Conservation (phyloP, 2,329 filamentous ascomycete species). For the Cytospora mali region DNA sequence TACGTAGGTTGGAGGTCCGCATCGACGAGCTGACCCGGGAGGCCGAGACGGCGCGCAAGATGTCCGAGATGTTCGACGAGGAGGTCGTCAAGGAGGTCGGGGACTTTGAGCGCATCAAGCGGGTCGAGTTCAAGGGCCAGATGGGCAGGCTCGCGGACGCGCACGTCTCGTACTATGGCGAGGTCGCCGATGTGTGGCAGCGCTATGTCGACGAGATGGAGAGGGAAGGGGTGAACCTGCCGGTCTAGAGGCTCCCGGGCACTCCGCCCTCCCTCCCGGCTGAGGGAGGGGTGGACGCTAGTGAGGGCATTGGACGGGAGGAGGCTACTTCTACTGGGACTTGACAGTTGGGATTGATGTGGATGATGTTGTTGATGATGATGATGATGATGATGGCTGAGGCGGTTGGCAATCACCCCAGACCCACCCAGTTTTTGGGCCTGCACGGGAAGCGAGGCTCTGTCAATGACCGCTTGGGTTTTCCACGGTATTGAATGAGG, state of each 20-base stretch:
- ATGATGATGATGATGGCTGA: neutral
- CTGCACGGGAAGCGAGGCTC: neutral
- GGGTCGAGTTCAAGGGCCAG: slow-evolving; percentile 85
- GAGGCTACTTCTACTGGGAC: neutral
- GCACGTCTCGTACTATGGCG: slow-evolving; percentile 84
- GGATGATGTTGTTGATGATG: neutral
- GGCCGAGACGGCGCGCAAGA: slow-evolving; percentile 84
- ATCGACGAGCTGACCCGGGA: slow-evolving; percentile 90
- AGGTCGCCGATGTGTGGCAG: slow-evolving; percentile 83
- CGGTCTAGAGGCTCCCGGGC: slow-evolving; percentile 22
- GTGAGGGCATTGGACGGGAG: neutral
- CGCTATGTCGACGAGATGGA: slow-evolving; percentile 88
- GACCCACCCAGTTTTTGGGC: neutral
- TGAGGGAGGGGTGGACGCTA: neutral
- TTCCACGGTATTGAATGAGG: neutral
- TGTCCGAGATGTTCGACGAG: slow-evolving; percentile 91
- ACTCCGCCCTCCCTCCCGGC: neutral
- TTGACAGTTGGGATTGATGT: slow-evolving; percentile 8
- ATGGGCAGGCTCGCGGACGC: slow-evolving; percentile 81
- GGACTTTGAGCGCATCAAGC: slow-evolving; percentile 97
- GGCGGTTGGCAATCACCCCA: neutral
- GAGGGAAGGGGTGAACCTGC: slow-evolving; percentile 52
- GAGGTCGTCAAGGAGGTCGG: slow-evolving; percentile 90
- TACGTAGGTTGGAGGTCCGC: slow-evolving; percentile 86
- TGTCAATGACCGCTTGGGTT: neutral